Conservation (phyloP, 352 stramenopile genomes). For the Globisporangium radiosum region DNA sequence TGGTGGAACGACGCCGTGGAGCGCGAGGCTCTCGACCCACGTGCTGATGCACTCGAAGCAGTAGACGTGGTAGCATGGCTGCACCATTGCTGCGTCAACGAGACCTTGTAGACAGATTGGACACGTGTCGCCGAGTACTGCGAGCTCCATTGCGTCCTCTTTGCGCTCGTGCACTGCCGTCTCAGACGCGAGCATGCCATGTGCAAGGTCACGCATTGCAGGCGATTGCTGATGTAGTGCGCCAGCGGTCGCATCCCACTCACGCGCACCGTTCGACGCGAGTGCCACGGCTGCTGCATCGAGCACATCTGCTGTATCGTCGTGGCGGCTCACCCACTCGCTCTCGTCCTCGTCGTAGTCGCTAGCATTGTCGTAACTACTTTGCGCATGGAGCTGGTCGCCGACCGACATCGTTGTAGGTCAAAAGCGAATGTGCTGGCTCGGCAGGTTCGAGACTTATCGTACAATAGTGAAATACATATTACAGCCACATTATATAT, state of each 20-base stretch:
- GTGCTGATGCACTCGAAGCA: conserved; percentile 60
- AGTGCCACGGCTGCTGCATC: conserved; percentile 3
- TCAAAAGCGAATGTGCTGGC: too few species aligned
- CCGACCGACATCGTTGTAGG: conserved; percentile 29
- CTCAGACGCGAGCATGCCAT: conserved; percentile 5
- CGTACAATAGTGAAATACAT: too few species aligned
- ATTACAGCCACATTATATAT: too few species aligned
- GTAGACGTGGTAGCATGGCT: conserved; percentile 63
- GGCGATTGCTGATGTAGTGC: conserved; percentile 9
- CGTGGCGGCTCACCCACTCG: conserved; percentile 39
- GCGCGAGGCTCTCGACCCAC: conserved; percentile 48
- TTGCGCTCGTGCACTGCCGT: conserved; percentile 13
- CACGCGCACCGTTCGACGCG: conserved; percentile 5
- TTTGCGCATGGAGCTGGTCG: conserved; percentile 13
- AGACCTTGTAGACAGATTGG: conserved; percentile 63
- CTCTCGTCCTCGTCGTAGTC: conserved; percentile 26
- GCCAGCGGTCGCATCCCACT: conserved; percentile 14
- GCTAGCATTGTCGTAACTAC: conserved; percentile 1
- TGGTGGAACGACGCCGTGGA: conserved; percentile 41
- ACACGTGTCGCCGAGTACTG: conserved; percentile 59
- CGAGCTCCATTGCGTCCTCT: conserved; percentile 26
- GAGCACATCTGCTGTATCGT: conserved; percentile 6
- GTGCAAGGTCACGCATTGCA: conserved; percentile 11
- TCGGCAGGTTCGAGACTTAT: too few species aligned
- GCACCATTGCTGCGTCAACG: conserved; percentile 51